phyloP scores from a whole-genome alignment of 2,329 filamentous ascomycete genomes.

The Stachybotrys chlorohalonatus region DNA sequence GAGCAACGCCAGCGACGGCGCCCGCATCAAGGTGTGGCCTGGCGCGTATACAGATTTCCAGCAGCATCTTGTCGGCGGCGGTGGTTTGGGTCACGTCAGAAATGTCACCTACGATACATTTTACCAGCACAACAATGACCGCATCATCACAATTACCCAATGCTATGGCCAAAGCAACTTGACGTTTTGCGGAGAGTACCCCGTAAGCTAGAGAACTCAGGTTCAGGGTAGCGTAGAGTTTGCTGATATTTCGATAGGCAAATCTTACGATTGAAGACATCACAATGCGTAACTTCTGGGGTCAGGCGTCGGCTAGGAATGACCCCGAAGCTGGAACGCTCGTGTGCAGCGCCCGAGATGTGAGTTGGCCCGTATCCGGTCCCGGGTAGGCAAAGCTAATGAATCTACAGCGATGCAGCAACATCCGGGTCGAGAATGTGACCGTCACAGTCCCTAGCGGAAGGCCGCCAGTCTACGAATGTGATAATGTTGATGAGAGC shows the following conservation, averaged over 20 bases:
- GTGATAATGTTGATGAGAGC: constrained; percentile 8
- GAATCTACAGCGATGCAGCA: constrained; percentile 10
- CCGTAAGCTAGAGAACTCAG: constrained; percentile 2
- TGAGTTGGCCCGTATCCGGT: constrained; percentile 5
- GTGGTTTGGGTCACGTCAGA: constrained; percentile 38
- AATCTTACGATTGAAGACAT: constrained; percentile 15
- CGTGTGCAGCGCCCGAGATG: constrained; percentile 18
- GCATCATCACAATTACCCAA: constrained; percentile 18
- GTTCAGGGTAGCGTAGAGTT: too few species aligned
- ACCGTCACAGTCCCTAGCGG: constrained; percentile 12
- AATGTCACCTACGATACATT: constrained; percentile 62
- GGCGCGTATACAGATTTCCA: constrained; percentile 27
- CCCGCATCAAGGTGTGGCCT: constrained; percentile 68
- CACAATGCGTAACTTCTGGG: constrained; percentile 20
- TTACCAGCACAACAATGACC: constrained; percentile 50
- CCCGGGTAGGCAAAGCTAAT: constrained; percentile 1
- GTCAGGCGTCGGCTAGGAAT: constrained; percentile 15
- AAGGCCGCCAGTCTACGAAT: constrained; percentile 12
- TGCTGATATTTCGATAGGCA: constrained; percentile 3
- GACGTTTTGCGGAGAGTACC: constrained; percentile 13
- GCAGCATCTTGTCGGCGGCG: constrained; percentile 52
- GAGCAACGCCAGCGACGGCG: constrained; percentile 53
- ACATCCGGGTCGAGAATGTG: constrained; percentile 12
- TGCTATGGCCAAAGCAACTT: constrained; percentile 17
- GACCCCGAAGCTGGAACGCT: constrained; percentile 18